These are phyloP conservation scores for Saccharomycopsis fibuligera DNA, from an alignment of 805 yeast genomes.

Conservation along the genomic window DNA sequence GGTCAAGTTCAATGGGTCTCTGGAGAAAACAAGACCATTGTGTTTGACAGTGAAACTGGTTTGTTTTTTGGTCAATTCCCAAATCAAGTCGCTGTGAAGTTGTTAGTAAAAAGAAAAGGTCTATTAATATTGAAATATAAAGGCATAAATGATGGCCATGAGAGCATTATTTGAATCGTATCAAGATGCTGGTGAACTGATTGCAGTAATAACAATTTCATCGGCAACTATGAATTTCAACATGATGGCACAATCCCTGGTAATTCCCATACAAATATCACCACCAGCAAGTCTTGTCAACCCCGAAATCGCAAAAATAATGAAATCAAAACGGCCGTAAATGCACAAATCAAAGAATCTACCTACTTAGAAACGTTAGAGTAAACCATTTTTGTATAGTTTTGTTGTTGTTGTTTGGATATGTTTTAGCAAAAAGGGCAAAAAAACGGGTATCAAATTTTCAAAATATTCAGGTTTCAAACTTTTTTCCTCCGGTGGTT, in stretches of 20 bases:
- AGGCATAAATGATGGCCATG: background rate
- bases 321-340: too few relatives aligned
- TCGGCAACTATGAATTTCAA: too few relatives aligned
- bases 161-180: background rate
- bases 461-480: too few relatives aligned
- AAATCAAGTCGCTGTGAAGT: constrained; percentile 38
- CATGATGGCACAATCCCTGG: too few relatives aligned
- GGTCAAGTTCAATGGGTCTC: constrained; percentile 45
- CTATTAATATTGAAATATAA: too few relatives aligned
- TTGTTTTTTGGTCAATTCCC: constrained; percentile 45
- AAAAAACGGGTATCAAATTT: background rate
- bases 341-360: background rate
- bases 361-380: constrained; percentile 13
- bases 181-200: background rate
- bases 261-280: too few relatives aligned
- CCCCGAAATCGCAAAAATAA: too few relatives aligned
- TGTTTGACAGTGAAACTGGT: constrained; percentile 43
- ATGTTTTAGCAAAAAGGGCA: background rate
- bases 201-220: background rate
- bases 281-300: too few relatives aligned
- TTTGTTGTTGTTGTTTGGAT: background rate
- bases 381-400: constrained; percentile 14
- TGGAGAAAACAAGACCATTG: constrained; percentile 37
- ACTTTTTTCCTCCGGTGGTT: background rate
- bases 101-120: background rate